A percentile compares a stretch with the other conserved stretches of the same genome.
phyloP scores from a whole-genome alignment of 345 rosid genomes.

The Adansonia digitata region DNA sequence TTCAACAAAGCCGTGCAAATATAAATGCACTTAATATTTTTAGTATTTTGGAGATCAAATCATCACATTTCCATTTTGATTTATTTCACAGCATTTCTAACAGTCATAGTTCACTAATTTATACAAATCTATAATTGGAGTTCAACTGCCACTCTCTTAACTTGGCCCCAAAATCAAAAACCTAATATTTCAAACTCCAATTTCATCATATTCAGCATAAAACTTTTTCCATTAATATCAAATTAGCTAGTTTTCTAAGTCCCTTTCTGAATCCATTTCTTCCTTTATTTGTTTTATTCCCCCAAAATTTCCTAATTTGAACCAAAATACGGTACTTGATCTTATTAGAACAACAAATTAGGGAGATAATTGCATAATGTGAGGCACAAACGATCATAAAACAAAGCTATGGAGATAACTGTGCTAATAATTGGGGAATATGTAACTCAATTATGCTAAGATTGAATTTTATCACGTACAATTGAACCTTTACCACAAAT shows the following conservation, averaged over 20 bases:
- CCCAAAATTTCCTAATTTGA: background rate
- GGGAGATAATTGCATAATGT: background rate
- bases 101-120: background rate
- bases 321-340: background rate
- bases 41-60: background rate
- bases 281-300: background rate
- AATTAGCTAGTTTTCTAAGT: background rate
- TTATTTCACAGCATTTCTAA: background rate
- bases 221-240: background rate
- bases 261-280: background rate
- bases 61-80: background rate
- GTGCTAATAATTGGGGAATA: background rate
- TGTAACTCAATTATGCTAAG: background rate
- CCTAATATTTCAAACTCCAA: background rate
- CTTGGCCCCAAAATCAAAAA: background rate
- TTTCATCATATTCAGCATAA: background rate
- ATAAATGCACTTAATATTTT: background rate
- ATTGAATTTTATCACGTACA: background rate
- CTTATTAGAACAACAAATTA: background rate
- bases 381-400: background rate
- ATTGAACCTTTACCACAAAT: background rate
- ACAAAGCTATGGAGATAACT: background rate
- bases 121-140: background rate
- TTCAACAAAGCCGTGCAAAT: background rate
- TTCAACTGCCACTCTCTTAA: background rate